Evolutionary conservation across 345 rosid genomes (phyloP).

Genomic region (Salix viminalis): DNA sequence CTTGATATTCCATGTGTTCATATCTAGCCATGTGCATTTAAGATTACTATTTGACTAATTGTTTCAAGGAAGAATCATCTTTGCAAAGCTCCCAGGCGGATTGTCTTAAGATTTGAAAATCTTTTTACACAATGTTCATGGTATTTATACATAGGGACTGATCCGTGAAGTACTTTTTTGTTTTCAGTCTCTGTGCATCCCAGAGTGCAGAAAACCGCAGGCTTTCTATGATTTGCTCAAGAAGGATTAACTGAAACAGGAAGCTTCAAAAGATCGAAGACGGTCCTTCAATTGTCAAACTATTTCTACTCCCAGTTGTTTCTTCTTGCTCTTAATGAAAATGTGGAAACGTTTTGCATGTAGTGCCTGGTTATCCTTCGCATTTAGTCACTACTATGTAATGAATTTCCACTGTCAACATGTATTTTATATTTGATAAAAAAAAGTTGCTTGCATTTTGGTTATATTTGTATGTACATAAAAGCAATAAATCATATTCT

Average conservation of each 20-base stretch:
- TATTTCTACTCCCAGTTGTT: neutral
- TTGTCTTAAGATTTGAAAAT: neutral
- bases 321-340: neutral
- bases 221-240: slow-evolving; percentile 50
- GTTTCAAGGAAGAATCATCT: neutral
- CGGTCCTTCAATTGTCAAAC: neutral
- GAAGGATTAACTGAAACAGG: slow-evolving; percentile 4
- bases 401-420: neutral
- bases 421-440: neutral
- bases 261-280: neutral
- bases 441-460: neutral
- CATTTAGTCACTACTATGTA: neutral
- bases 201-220: slow-evolving; percentile 43
- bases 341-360: neutral
- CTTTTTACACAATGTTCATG: neutral
- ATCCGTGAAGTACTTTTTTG: neutral
- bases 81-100: neutral
- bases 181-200: slow-evolving; percentile 38
- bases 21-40: neutral
- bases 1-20: neutral
- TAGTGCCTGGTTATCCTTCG: neutral
- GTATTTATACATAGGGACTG: neutral
- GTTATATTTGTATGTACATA: neutral
- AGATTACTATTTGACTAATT: neutral
- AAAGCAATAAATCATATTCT: too few species aligned